phyloP scores from a whole-genome alignment of 441 rosid species.

The Populus hybrid region DNA sequence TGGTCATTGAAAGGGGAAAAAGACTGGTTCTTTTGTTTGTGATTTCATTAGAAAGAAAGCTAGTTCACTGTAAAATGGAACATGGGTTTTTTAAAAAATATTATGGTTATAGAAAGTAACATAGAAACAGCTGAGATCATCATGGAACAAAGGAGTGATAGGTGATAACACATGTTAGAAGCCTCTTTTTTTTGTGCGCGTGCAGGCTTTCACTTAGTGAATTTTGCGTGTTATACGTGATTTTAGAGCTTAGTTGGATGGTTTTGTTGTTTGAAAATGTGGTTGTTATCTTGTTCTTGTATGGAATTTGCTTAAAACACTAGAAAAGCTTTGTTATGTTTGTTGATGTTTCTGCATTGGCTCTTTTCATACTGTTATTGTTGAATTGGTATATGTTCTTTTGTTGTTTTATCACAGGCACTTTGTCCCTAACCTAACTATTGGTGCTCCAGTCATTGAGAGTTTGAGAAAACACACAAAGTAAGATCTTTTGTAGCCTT shows the following conservation, averaged over 20 bases:
- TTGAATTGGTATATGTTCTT: background rate
- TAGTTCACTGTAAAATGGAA: no score
- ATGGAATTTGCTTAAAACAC: background rate
- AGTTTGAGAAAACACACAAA: constrained; percentile 91
- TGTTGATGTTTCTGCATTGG: background rate
- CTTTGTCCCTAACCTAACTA: constrained; percentile 83
- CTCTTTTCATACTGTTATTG: background rate
- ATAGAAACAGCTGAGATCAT: no score
- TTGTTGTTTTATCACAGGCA: constrained; percentile 42
- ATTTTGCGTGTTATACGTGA: background rate
- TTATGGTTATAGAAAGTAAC: no score
- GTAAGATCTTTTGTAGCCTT: constrained; percentile 32
- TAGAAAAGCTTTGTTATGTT: background rate
- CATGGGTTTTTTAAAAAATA: no score
- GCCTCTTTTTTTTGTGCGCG: no score
- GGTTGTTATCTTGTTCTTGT: no score
- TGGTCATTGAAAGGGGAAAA: no score
- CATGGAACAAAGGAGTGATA: no score
- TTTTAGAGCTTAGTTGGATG: background rate
- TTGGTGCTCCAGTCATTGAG: constrained; percentile 89
- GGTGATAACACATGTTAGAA: no score
- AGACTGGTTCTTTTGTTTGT: no score
- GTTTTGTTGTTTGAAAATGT: background rate
- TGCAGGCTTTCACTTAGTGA: background rate
- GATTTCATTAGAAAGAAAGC: no score